Evolutionary conservation across 352 stramenopile species (phyloP).

Genomic region (Peronosclerospora sorghi): DNA sequence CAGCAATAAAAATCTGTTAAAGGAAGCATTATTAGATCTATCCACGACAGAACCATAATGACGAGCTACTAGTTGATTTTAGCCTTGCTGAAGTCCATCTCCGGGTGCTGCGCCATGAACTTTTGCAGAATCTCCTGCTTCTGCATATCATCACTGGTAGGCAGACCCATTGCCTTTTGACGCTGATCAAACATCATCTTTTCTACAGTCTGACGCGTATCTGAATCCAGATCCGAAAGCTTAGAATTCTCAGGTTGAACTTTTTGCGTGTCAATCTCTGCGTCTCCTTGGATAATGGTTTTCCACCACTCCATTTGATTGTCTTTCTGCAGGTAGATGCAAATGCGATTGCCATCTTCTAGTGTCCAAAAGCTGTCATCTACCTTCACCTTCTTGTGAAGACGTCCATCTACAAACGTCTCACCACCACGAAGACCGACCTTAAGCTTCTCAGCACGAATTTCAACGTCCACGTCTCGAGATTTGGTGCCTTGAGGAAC

Average conservation of each 20-base stretch:
- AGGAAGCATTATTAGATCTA: neutral
- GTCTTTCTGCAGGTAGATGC: constrained; percentile 94
- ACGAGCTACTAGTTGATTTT: constrained; percentile 85
- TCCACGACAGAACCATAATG: neutral
- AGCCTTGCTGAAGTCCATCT: constrained; percentile 99
- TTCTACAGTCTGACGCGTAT: no score
- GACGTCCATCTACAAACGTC: constrained; percentile 81
- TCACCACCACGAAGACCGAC: constrained; percentile 73
- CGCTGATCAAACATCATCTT: constrained; percentile 97
- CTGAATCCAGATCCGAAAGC: constrained; percentile 92
- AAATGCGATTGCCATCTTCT: constrained; percentile 82
- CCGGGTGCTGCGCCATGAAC: constrained; percentile 98
- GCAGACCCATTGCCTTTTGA: constrained; percentile 95
- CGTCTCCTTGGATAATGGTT: no score
- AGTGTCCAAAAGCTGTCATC: constrained; percentile 99
- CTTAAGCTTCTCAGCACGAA: constrained; percentile 85
- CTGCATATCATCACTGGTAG: constrained; percentile 94
- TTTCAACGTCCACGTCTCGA: constrained; percentile 87
- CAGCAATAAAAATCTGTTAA: no score
- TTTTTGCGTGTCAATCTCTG: constrained; percentile 98
- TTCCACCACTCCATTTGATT: constrained; percentile 99
- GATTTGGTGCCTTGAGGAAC: constrained; percentile 91
- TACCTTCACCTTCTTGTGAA: constrained; percentile 93
- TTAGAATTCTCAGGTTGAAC: constrained; percentile 99
- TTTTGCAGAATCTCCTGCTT: constrained; percentile 98